A percentile compares a stretch with the other conserved stretches of the same genome.
phyloP scores from a whole-genome alignment of 2,329 filamentous ascomycete species.

The Neophaeococcomyces aloes region DNA sequence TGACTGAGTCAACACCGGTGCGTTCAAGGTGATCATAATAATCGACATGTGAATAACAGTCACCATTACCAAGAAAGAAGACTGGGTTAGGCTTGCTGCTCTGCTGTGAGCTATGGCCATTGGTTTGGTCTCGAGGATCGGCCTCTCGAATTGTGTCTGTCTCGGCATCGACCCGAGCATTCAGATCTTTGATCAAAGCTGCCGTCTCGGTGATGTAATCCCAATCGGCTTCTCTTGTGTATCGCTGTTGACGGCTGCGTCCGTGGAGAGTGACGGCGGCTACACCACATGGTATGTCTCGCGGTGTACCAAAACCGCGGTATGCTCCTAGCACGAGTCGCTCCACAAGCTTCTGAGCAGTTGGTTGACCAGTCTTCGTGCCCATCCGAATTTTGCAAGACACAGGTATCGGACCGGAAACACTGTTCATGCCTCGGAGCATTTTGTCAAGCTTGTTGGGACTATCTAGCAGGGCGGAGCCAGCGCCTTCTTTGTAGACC shows the following conservation, averaged over 20 bases:
- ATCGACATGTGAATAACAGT: conserved; percentile 86
- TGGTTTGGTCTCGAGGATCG: conserved; percentile 61
- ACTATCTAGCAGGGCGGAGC: conserved; percentile 82
- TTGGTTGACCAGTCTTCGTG: conserved; percentile 67
- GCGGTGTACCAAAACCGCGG: conserved; percentile 23
- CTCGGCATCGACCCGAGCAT: conserved; percentile 53
- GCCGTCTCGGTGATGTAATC: conserved; percentile 84
- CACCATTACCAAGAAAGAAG: conserved; percentile 92
- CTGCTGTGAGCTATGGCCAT: conserved; percentile 28
- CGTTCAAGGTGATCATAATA: conserved; percentile 70
- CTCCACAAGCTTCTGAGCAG: conserved; percentile 69
- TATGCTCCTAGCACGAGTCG: conserved; percentile 66
- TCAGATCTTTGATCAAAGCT: conserved; percentile 69
- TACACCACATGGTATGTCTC: conserved; percentile 65
- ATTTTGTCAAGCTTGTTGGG: conserved; percentile 87
- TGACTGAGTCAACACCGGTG: conserved; percentile 78
- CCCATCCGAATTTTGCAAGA: conserved; percentile 93
- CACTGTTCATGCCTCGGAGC: conserved; percentile 87
- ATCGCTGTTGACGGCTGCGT: conserved; percentile 84
- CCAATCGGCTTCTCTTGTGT: conserved; percentile 90
- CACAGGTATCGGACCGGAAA: conserved; percentile 82
- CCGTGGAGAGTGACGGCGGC: conserved; percentile 95
- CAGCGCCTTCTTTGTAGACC: conserved; percentile 76
- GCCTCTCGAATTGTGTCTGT: conserved; percentile 69
- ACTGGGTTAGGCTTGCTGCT: conserved; percentile 46